Base-by-base conservation (phyloP, 768 basidiomycete genomes). In the Suillus ampliporus region DNA sequence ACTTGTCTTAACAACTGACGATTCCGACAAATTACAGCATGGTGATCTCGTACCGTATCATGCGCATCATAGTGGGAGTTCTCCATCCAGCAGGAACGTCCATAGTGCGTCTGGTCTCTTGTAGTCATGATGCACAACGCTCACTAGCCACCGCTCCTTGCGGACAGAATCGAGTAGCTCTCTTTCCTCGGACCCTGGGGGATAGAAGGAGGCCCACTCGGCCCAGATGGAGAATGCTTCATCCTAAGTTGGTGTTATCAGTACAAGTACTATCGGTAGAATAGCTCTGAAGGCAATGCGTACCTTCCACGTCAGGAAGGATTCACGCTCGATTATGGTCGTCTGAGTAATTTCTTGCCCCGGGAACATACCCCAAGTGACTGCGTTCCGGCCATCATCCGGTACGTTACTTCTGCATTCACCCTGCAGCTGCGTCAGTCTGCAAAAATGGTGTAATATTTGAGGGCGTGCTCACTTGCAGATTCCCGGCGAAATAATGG, bases 341-440 rank as follows among this genome's bases (percentile, higher is more conserved):
- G 97, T 93, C 71, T 98, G 97, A 2, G 90, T 86, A 51, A 99
- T 90, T 76, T 99, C 97, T 72, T 97, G 92, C 0, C 94, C 97
- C 0, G 95, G 94, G 75, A 99, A 99, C 7, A 99, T 90, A 61
- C 96, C 97, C 97, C 97, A 99, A 1, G 97, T 99, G 8, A 99
- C 97, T 0, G 95, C 96, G 74, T 98, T 98, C 61, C 92, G 86
- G 15, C 87, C 90, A 38, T 85, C 87, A 51, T 89, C 86, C 1
- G 85, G 81, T 26, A 97, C 86, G 72, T 97, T 99, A 14, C 87
- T 94, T 66, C 82, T 79, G 64, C 83, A 88, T 54, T 94, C 90
- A 31, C 92, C 95, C 91, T 94, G 47, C 5, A 61, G 54, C 14
- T 8, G 23, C 44, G 21, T 58, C 6, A 56, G 53, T 40, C 23